These are phyloP conservation scores for Hemileccinum impolitum DNA, from an alignment of 768 basidiomycete species.

Conservation along the genomic window DNA sequence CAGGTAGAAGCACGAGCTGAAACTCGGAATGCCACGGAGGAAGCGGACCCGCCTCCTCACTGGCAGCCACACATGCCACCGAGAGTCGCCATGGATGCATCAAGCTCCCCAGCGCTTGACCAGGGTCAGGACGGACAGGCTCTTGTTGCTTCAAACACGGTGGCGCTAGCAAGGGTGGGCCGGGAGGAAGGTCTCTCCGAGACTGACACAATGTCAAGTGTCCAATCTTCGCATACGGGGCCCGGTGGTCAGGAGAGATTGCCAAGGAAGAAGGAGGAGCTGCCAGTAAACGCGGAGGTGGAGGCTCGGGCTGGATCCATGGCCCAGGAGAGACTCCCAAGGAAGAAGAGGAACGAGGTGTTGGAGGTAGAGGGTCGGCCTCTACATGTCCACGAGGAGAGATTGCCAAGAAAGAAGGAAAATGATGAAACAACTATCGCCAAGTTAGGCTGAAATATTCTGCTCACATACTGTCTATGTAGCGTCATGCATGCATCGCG, in stretches of 20 bases:
- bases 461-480: too few species aligned
- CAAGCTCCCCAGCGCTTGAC: neutral
- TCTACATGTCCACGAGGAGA: neutral
- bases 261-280: neutral
- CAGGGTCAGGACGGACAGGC: too few species aligned
- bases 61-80: neutral
- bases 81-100: neutral
- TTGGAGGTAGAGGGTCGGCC: neutral
- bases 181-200: neutral
- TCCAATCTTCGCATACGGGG: neutral
- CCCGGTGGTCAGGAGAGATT: neutral
- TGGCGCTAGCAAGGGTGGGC: too few species aligned
- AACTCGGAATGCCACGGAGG: neutral
- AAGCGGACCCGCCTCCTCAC: too few species aligned
- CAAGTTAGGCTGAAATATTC: too few species aligned
- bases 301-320: neutral
- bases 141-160: too few species aligned
- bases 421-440: too few species aligned
- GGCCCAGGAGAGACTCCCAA: neutral
- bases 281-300: neutral
- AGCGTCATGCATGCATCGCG: too few species aligned
- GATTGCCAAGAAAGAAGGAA: constrained; percentile 2
- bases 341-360: neutral
- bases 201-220: too few species aligned
- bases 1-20: too few species aligned